Evolutionary conservation across 1,284 basidiomycete genomes (phyloP).

Genomic region (Rhodotorula sp.): DNA sequence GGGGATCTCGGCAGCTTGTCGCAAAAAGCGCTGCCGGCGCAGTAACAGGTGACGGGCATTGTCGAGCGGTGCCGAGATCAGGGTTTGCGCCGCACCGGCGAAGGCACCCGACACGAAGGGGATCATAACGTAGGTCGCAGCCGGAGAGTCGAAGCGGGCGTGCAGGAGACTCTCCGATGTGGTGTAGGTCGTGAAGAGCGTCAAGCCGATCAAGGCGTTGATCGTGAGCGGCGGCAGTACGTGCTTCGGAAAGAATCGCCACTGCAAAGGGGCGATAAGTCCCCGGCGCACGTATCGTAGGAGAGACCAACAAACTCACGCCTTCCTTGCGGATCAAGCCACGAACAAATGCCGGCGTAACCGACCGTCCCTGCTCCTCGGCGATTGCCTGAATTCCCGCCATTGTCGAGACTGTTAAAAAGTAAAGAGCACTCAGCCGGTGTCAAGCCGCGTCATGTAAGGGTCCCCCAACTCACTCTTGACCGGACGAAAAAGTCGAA

Average conservation of each 20-base stretch:
- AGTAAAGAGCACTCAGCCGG: not conserved
- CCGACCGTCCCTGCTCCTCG: constrained; percentile 47
- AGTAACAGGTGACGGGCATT: constrained; percentile 51
- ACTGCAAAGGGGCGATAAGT: constrained; percentile 9
- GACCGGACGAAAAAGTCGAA: constrained; percentile 50
- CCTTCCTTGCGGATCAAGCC: constrained; percentile 46
- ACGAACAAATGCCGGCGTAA: constrained; percentile 48
- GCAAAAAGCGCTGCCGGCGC: constrained; percentile 31
- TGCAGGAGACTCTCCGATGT: constrained; percentile 14
- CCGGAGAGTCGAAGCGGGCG: constrained; percentile 34
- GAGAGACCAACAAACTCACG: constrained; percentile 39
- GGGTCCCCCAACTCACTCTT: constrained; percentile 39
- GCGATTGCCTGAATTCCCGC: constrained; percentile 50
- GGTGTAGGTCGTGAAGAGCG: constrained; percentile 49
- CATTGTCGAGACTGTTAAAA: constrained; percentile 44
- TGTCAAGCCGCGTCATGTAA: not conserved
- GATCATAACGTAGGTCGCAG: constrained; percentile 16
- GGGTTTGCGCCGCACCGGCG: constrained; percentile 51
- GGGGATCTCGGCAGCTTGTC: constrained; percentile 5
- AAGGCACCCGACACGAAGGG: constrained; percentile 47
- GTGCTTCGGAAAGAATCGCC: constrained; percentile 39
- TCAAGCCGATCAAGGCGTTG: constrained; percentile 50
- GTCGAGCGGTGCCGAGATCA: constrained; percentile 52
- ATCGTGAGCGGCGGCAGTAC: constrained; percentile 49
- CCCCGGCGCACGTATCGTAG: not conserved